These are phyloP conservation scores for Dujonia santamariae DNA, from an alignment of 1,139 yeast species.

Conservation along the genomic window DNA sequence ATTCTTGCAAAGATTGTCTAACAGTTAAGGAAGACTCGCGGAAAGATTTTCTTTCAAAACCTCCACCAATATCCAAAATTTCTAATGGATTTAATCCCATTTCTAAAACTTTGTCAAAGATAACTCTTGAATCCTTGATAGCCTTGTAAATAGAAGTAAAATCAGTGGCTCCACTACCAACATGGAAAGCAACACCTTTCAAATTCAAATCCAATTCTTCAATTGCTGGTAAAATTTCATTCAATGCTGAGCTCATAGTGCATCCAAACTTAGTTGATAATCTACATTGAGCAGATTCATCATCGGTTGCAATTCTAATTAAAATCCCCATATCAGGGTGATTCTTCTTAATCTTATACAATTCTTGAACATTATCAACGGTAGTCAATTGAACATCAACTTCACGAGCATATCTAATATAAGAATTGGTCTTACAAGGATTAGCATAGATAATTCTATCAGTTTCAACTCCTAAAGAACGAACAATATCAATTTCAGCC, in stretches of 20 bases:
- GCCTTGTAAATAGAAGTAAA: constrained; percentile 68
- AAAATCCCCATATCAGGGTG: constrained; percentile 72
- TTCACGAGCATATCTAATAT: constrained; percentile 64
- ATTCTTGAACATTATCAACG: constrained; percentile 85
- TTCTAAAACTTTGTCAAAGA: constrained; percentile 60
- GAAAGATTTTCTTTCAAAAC: constrained; percentile 73
- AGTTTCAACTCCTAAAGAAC: constrained; percentile 60
- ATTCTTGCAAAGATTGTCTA: constrained; percentile 49
- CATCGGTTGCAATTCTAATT: constrained; percentile 86
- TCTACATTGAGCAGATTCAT: constrained; percentile 82
- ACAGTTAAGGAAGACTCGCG: constrained; percentile 59
- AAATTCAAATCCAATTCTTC: constrained; percentile 58
- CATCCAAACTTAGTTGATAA: constrained; percentile 91
- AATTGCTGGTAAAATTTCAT: constrained; percentile 60
- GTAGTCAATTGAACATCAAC: constrained; percentile 69
- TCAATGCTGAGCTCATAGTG: constrained; percentile 49
- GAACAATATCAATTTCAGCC: constrained; percentile 70
- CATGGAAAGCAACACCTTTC: constrained; percentile 90
- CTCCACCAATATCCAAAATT: constrained; percentile 89
- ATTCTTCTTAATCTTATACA: constrained; percentile 63
- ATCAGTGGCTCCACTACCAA: constrained; percentile 91
- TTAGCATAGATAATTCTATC: constrained; percentile 83
- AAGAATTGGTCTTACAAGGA: constrained; percentile 87
- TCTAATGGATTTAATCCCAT: constrained; percentile 46
- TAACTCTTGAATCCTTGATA: constrained; percentile 61